phyloP scores from a whole-genome alignment of 2,329 filamentous ascomycete species.

The Orbilia oligospora region DNA sequence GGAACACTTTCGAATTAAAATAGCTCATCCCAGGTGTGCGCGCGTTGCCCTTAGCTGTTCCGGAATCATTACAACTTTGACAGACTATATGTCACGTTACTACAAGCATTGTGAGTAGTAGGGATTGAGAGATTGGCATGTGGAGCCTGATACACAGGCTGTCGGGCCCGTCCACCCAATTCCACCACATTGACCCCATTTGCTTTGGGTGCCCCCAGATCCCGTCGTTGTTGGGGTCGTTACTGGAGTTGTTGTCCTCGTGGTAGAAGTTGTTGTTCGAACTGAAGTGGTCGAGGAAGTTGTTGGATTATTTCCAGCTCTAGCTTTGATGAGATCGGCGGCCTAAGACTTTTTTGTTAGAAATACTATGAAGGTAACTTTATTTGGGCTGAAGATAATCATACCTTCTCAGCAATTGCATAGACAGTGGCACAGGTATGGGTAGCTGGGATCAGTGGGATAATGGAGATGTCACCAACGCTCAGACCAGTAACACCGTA shows the following conservation, averaged over 20 bases:
- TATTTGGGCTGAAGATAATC: neutral
- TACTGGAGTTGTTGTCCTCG: slow-evolving; percentile 21
- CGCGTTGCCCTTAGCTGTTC: too few species aligned
- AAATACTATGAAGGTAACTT: slow-evolving; percentile 23
- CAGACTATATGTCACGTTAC: neutral
- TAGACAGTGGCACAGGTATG: slow-evolving; percentile 67
- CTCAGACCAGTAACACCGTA: slow-evolving; percentile 69
- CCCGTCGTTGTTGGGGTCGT: slow-evolving; percentile 8
- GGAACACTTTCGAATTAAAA: neutral
- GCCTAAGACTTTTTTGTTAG: slow-evolving; percentile 65
- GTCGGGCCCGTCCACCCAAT: slow-evolving; percentile 62
- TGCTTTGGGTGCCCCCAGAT: slow-evolving; percentile 21
- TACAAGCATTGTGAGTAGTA: slow-evolving; percentile 64
- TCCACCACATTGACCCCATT: slow-evolving; percentile 63
- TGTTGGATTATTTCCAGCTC: slow-evolving; percentile 18
- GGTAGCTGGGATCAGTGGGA: slow-evolving; percentile 68
- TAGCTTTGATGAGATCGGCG: slow-evolving; percentile 69
- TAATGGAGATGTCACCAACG: slow-evolving; percentile 69
- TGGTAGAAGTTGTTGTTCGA: slow-evolving; percentile 29
- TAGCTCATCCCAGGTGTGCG: neutral
- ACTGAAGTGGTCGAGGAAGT: slow-evolving; percentile 35
- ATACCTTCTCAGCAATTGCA: slow-evolving; percentile 68
- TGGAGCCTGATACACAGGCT: slow-evolving; percentile 60
- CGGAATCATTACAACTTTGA: neutral
- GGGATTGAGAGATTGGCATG: slow-evolving; percentile 61